These are phyloP conservation scores for Pneumocystis oryctolagi DNA, from an alignment of 1,139 yeast species.

Conservation along the genomic window DNA sequence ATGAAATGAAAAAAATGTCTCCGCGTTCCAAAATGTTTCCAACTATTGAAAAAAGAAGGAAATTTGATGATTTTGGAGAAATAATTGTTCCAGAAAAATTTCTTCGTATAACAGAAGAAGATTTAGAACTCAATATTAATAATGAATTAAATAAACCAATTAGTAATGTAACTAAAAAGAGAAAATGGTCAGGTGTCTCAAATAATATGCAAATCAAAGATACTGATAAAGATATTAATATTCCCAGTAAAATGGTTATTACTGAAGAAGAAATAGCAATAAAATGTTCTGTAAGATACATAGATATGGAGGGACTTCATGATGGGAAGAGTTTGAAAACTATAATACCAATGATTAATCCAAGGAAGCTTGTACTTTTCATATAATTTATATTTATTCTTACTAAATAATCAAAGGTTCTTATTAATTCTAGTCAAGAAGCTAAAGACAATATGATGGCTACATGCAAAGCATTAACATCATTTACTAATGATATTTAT, in stretches of 20 bases:
- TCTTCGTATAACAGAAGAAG: conserved; percentile 24
- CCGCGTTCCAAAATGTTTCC: conserved; percentile 52
- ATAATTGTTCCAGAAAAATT: conserved; percentile 51
- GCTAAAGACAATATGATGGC: conserved; percentile 13
- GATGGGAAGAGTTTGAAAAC: conserved; percentile 70
- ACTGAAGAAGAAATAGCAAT: conserved; percentile 12
- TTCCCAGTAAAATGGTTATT: conserved; percentile 8
- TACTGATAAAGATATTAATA: conserved; percentile 11
- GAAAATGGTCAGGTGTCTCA: conserved; percentile 3
- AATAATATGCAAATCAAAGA: neutral
- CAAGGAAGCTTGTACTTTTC: conserved; percentile 50
- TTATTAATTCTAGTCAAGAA: conserved; percentile 1
- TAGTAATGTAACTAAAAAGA: neutral
- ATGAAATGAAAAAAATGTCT: conserved; percentile 4
- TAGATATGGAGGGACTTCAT: conserved; percentile 74
- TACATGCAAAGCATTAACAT: conserved; percentile 13
- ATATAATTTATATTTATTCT: conserved; percentile 7
- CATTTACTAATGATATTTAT: conserved; percentile 13
- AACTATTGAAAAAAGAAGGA: conserved; percentile 38
- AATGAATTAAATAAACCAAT: conserved; percentile 3
- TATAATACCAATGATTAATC: conserved; percentile 66
- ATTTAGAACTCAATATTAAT: neutral
- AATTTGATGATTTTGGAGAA: conserved; percentile 76
- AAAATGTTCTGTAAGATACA: conserved; percentile 57
- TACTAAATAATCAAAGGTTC: neutral